Conservation (phyloP, 208 protist genomes). For the Trypanosoma mega region DNA sequence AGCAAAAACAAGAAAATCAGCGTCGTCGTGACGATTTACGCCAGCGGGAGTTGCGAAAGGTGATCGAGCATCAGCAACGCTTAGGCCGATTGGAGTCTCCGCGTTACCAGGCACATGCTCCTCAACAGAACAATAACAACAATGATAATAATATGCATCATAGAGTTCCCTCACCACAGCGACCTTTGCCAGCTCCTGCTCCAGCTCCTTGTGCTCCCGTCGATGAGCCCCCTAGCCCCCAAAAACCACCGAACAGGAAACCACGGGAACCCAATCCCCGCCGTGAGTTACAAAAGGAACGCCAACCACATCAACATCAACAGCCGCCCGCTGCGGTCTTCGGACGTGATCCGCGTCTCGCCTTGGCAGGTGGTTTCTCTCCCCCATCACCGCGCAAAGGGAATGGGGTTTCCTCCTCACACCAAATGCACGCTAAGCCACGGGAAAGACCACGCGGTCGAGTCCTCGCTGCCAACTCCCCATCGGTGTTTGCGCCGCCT, state of each 20-base stretch:
- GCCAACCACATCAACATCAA: slow-evolving; percentile 24
- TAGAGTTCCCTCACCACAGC: background rate
- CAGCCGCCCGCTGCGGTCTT: slow-evolving; percentile 18
- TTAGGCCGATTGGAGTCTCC: slow-evolving; percentile 5
- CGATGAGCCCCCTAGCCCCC: too few species aligned
- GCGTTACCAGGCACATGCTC: background rate
- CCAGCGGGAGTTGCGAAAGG: slow-evolving; percentile 56
- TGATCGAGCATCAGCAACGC: slow-evolving; percentile 48
- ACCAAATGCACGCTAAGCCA: background rate
- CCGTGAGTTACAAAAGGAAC: slow-evolving; percentile 8
- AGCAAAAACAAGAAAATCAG: slow-evolving; percentile 44
- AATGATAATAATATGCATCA: background rate
- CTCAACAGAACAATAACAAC: slow-evolving; percentile 39
- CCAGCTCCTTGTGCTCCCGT: background rate
- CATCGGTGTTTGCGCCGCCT: background rate
- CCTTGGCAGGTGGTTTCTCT: background rate
- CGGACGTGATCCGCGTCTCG: slow-evolving; percentile 31
- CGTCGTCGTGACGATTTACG: slow-evolving; percentile 57
- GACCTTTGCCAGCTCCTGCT: background rate
- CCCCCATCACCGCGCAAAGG: background rate
- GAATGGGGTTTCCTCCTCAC: background rate
- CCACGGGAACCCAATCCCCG: slow-evolving; percentile 11
- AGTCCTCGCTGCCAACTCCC: slow-evolving; percentile 13
- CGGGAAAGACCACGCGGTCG: background rate
- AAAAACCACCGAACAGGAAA: too few species aligned